Evolutionary conservation across 2,329 filamentous ascomycete genomes (phyloP), one percentile per base, ranked within the genome.

Genomic region (Ophiostoma australiae): DNA sequence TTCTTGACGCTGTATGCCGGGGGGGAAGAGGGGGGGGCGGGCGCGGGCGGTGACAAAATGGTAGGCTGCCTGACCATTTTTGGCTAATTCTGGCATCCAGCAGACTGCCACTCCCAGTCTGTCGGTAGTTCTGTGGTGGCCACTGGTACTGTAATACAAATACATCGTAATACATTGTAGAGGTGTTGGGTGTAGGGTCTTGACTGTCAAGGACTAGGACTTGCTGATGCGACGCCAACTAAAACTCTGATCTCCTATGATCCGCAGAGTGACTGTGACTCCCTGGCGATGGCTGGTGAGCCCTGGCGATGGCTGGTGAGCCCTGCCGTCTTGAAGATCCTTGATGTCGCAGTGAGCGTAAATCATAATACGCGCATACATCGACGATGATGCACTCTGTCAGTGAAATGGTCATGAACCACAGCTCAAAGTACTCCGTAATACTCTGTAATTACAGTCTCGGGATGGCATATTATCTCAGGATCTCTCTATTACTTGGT

Each of bases 51-150:
- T 48, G 44, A 48, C 44, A 48, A 48, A 48, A 27, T 58, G 52
- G 52, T 58, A 58, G 15, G 52, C 52, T 58, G 52, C 52, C 52
- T 58, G 52, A 27, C 52, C 52, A 48, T 58, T 58, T 27, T 5
- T 58, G 52, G 52, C 52, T 58, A n/a, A 23, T 58, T 31, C 5
- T 58, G 52, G 52, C 23, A 58, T 23, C 52, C 2, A 23, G 52
- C 52, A 58, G 23, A 58, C 52, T 27, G 11, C n/a, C n/a, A 31
- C 23, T n/a, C 44, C 44, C 52, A 58, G n/a, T 58, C 52, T 58
- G 52, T 58, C 52, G 52, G 52, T 23, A 58, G 52, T 58, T 58
- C 7, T 27, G n/a, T 23, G 7, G 20, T 55, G 27, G 27, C 3
- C 27, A 13, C 10, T 8, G 7, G 2, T 27, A 11, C 3, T 58